Evolutionary conservation across 2,329 filamentous ascomycete genomes (phyloP).

Genomic region (Trichoderma koningii): DNA sequence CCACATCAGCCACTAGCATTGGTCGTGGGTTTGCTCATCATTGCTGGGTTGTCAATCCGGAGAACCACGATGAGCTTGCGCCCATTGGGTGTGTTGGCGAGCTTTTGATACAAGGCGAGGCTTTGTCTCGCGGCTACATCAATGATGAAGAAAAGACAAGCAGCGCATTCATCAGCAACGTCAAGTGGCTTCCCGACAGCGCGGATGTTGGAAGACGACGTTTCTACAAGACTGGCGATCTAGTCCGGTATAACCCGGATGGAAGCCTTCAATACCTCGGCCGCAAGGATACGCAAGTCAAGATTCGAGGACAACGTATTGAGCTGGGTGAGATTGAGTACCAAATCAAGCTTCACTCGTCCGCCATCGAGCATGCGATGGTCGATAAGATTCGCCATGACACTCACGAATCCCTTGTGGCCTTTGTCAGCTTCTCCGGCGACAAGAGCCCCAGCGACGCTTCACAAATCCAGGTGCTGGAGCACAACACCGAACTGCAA

Average conservation of each 20-base stretch:
- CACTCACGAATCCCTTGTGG: background rate
- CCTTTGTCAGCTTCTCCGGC: constrained; percentile 10
- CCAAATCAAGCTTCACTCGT: constrained; percentile 14
- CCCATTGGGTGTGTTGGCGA: constrained; percentile 34
- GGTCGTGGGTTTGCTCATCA: constrained; percentile 7
- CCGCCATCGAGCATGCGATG: background rate
- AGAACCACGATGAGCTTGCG: constrained; percentile 30
- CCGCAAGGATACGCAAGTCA: constrained; percentile 58
- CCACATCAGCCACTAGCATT: background rate
- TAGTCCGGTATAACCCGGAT: constrained; percentile 45
- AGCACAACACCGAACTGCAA: background rate
- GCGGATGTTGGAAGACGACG: constrained; percentile 11
- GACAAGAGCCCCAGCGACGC: background rate
- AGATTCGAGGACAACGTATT: constrained; percentile 56
- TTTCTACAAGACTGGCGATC: constrained; percentile 50
- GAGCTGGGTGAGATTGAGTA: constrained; percentile 43
- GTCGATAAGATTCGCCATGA: background rate
- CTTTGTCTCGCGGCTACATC: constrained; percentile 32
- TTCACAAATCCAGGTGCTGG: background rate
- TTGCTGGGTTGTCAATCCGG: constrained; percentile 30
- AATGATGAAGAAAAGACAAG: constrained; percentile 30
- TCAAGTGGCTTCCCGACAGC: background rate
- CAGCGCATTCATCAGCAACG: constrained; percentile 26
- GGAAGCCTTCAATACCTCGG: constrained; percentile 48
- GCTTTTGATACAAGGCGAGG: constrained; percentile 31